Evolutionary conservation across 495 filamentous ascomycete species (phyloP), one percentile per base, ranked within the genome.

Genomic region (Thermochaetoides thermophila): DNA sequence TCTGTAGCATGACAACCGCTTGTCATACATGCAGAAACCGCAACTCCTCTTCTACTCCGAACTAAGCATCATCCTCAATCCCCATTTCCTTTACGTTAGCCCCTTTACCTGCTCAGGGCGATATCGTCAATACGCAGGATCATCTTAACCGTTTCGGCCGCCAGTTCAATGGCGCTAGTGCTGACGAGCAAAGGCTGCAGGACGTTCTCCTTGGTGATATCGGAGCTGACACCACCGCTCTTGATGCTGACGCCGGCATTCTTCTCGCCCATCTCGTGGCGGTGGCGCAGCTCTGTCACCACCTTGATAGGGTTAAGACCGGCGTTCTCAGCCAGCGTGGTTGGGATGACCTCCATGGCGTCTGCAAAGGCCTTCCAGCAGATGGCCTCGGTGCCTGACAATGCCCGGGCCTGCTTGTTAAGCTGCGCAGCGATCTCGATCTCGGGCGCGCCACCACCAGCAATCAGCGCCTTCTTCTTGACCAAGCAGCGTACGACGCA

Each of bases 351-450:
- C 63, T 97, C 89, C 68, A 97, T 79, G 17, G 89, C 89, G 42
- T 96, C 91, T 7, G 89, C 89, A 43, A 97, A 97, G 7, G 85
- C 87, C 56, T 93, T 94, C 80, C 81, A 97, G 69, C 89, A 97
- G 49, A 97, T 94, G 19, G 83, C 73, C 52, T 97, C 89, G 13
- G 89, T 95, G 32, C 91, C 91, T 0, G 72, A 74, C 20, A 93
- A 69, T 27, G 71, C 71, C 45, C 83, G 78, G n/a, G 85, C 73
- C 46, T 81, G 76, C 59, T 78, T 77, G 34, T 76, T 69, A 11
- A 97, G 69, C 27, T 75, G 61, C 24, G 87, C 74, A 8, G 89
- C 81, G 40, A 96, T 84, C 58, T 95, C 82, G 38, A 96, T 85
- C 56, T 97, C 89, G 8, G 89, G 83, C 7, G 89, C 89, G 47